Conservation (phyloP, 441 rosid genomes). For the Isatis lusitanica region DNA sequence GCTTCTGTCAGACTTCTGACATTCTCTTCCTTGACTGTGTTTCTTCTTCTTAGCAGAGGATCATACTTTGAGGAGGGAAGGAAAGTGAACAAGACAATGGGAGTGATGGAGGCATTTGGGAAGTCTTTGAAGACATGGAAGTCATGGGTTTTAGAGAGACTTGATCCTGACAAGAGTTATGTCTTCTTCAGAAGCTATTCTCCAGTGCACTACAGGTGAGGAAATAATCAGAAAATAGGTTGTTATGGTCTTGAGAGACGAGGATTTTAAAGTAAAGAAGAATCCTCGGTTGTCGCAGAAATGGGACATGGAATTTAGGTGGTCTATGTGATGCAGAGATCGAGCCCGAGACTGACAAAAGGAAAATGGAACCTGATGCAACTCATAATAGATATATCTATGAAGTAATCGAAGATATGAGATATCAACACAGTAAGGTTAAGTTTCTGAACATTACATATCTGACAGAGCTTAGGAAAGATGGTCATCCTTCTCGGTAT, state of each 20-base stretch:
- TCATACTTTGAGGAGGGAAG: conserved; percentile 72
- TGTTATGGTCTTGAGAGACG: not conserved
- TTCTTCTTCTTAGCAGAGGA: conserved; percentile 46
- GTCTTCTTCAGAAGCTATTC: conserved; percentile 80
- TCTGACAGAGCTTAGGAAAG: conserved; percentile 64
- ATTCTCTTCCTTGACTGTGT: not conserved
- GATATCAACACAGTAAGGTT: conserved; percentile 46
- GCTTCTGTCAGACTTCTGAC: not conserved
- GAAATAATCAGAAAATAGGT: not conserved
- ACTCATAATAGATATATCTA: conserved; percentile 51
- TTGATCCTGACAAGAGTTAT: conserved; percentile 53
- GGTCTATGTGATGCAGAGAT: conserved; percentile 63
- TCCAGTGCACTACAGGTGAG: conserved; percentile 78
- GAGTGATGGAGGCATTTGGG: conserved; percentile 61
- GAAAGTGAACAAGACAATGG: conserved; percentile 64
- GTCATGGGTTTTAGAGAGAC: conserved; percentile 52
- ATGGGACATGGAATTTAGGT: conserved; percentile 74
- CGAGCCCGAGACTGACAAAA: conserved; percentile 56
- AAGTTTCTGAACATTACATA: conserved; percentile 66
- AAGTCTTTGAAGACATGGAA: conserved; percentile 75
- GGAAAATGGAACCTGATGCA: conserved; percentile 52
- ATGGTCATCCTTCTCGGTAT: conserved; percentile 68
- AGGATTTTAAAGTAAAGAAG: conserved; percentile 4
- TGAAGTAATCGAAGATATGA: conserved; percentile 48
- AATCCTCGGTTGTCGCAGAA: conserved; percentile 44